Evolutionary conservation across 2,329 filamentous ascomycete species (phyloP).

Genomic region (Mycosphaerelloides madeirae): DNA sequence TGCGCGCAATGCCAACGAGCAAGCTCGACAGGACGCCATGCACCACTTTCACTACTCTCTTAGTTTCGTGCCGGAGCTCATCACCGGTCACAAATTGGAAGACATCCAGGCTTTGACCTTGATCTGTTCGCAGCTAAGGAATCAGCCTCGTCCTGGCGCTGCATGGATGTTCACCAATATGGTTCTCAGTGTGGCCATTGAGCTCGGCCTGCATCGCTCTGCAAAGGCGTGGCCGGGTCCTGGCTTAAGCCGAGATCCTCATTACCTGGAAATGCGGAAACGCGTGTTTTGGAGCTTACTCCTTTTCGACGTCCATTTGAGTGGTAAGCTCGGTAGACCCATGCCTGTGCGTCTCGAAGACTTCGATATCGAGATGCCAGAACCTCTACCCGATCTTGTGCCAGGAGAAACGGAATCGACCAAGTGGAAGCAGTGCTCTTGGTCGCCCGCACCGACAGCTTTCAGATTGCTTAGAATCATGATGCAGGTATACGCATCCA

Average conservation of each 20-base stretch:
- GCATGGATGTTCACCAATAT: slow-evolving; percentile 64
- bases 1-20: slow-evolving; percentile 58
- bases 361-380: slow-evolving; percentile 72
- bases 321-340: slow-evolving; percentile 70
- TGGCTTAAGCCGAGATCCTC: slow-evolving; percentile 49
- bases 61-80: slow-evolving; percentile 62
- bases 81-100: slow-evolving; percentile 56
- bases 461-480: slow-evolving; percentile 63
- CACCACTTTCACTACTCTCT: slow-evolving; percentile 74
- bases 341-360: slow-evolving; percentile 70
- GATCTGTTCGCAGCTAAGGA: slow-evolving; percentile 67
- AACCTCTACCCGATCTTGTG: slow-evolving; percentile 65
- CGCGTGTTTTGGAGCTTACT: slow-evolving; percentile 72
- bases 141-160: slow-evolving; percentile 73
- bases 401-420: slow-evolving; percentile 52
- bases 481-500: slow-evolving; percentile 68
- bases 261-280: slow-evolving; percentile 72
- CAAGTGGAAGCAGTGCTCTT: slow-evolving; percentile 56
- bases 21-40: slow-evolving; percentile 62
- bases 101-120: slow-evolving; percentile 70
- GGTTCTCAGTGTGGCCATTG: slow-evolving; percentile 64
- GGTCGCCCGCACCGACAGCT: slow-evolving; percentile 60
- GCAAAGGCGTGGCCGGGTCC: slow-evolving; percentile 53
- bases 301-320: slow-evolving; percentile 61
- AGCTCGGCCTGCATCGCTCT: slow-evolving; percentile 71